These are phyloP conservation scores for Fomes fomentarius DNA, from an alignment of 1,284 basidiomycete species.

Conservation along the genomic window DNA sequence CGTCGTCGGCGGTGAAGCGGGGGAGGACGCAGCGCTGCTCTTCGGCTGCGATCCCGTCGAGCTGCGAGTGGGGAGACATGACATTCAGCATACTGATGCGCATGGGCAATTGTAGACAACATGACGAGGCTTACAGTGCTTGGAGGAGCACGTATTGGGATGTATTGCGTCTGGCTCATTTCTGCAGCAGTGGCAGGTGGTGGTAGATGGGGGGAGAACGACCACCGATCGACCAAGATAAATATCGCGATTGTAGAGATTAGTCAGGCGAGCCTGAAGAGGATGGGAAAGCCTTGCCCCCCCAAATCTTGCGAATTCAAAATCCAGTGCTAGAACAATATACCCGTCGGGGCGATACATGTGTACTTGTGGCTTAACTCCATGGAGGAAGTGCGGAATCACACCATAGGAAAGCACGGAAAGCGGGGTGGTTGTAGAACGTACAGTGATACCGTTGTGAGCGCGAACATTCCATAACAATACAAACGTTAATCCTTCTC, in stretches of 20 bases:
- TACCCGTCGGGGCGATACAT: no score
- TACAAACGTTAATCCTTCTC: slow-evolving; percentile 79
- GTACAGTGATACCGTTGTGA: slow-evolving; percentile 6
- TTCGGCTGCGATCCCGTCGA: slow-evolving; percentile 16
- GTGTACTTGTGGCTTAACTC: no score
- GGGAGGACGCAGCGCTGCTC: slow-evolving; percentile 26
- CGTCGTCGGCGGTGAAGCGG: slow-evolving; percentile 32
- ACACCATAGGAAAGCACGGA: not conserved
- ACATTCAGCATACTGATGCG: not conserved
- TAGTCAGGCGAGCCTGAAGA: not conserved
- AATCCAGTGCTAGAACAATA: no score
- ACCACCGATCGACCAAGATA: no score
- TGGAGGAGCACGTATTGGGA: slow-evolving; percentile 22
- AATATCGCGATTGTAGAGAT: not conserved
- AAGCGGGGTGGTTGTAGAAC: not conserved
- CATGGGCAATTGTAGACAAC: not conserved
- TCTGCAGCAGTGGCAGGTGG: not conserved
- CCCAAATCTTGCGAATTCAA: no score
- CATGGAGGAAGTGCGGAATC: no score
- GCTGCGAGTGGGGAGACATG: slow-evolving; percentile 9
- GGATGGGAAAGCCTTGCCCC: not conserved
- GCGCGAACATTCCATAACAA: slow-evolving; percentile 20
- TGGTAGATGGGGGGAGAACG: no score
- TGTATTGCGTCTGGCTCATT: slow-evolving; percentile 14
- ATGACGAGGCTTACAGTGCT: slow-evolving; percentile 8